A percentile compares a stretch with the other conserved stretches of the same genome.
Evolutionary conservation across 768 basidiomycete genomes (phyloP).

Genomic region (Phanerochaete carnosa): DNA sequence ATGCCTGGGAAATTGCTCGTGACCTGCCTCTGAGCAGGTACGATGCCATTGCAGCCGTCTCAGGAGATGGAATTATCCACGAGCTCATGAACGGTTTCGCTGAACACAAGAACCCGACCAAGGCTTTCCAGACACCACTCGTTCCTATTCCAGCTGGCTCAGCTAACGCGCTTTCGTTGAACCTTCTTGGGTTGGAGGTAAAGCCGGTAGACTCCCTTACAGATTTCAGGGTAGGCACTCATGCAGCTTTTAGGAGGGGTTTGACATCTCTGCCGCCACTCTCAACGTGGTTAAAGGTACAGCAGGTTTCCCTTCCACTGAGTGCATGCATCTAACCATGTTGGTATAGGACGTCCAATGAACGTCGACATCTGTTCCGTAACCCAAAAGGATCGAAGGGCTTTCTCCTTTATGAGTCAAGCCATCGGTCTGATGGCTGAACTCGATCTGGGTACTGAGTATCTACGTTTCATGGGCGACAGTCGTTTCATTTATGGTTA

Average conservation of each 20-base stretch:
- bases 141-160: conserved; percentile 82
- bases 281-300: conserved; percentile 80
- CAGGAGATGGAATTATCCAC: conserved; percentile 82
- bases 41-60: conserved; percentile 73
- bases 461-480: conserved; percentile 83
- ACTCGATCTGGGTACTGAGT: conserved; percentile 78
- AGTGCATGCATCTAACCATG: neutral
- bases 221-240: neutral
- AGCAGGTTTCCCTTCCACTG: neutral
- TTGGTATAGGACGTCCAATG: conserved; percentile 59
- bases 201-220: conserved; percentile 10
- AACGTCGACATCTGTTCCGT: conserved; percentile 75
- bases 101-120: conserved; percentile 52
- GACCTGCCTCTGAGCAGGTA: conserved; percentile 48
- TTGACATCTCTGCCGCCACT: conserved; percentile 68
- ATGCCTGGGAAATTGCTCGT: conserved; percentile 65
- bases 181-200: conserved; percentile 68
- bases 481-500: conserved; percentile 73
- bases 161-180: conserved; percentile 73
- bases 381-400: conserved; percentile 59
- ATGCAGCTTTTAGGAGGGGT: conserved; percentile 47
- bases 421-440: conserved; percentile 84
- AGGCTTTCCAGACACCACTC: conserved; percentile 66
- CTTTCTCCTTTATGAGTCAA: conserved; percentile 82
- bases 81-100: conserved; percentile 85